Conservation (phyloP, 331 rosid genomes). For the Stylosanthes scabra region DNA sequence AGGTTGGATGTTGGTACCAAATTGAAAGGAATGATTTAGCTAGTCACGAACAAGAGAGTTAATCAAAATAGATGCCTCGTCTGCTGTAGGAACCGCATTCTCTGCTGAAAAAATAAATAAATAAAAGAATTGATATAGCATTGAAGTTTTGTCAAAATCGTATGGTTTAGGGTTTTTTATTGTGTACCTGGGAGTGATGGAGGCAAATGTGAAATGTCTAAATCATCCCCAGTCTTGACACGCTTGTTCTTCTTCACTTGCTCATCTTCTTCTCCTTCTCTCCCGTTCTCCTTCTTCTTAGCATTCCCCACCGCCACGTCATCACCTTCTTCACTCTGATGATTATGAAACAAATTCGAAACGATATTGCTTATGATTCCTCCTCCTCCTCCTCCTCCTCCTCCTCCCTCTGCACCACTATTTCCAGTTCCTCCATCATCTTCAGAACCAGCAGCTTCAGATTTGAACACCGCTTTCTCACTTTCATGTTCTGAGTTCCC, state of each 20-base stretch:
- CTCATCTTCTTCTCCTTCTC: neutral
- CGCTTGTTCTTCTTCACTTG: slow-evolving; percentile 14
- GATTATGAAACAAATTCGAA: slow-evolving; percentile 46
- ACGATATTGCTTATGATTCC: slow-evolving; percentile 43
- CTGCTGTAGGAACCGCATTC: slow-evolving; percentile 51
- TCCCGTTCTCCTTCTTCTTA: neutral
- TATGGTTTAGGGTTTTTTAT: neutral
- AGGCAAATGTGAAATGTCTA: slow-evolving; percentile 37
- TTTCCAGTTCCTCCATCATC: neutral
- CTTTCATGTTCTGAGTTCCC: neutral
- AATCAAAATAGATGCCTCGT: slow-evolving; percentile 51
- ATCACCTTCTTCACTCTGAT: slow-evolving; percentile 17
- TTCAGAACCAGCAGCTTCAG: neutral
- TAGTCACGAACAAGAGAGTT: slow-evolving; percentile 57
- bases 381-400: slow-evolving; percentile 31
- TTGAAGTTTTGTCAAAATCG: neutral
- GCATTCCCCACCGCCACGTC: slow-evolving; percentile 9
- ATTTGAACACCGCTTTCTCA: neutral
- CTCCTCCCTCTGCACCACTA: slow-evolving; percentile 1
- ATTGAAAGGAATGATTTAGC: neutral
- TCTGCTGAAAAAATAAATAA: slow-evolving; percentile 24
- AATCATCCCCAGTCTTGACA: slow-evolving; percentile 31
- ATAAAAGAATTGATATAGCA: neutral
- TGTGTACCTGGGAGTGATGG: slow-evolving; percentile 43
- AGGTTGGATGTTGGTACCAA: neutral